phyloP scores from a whole-genome alignment of 108 stramenopile species.

The Cyclotella sp. region DNA sequence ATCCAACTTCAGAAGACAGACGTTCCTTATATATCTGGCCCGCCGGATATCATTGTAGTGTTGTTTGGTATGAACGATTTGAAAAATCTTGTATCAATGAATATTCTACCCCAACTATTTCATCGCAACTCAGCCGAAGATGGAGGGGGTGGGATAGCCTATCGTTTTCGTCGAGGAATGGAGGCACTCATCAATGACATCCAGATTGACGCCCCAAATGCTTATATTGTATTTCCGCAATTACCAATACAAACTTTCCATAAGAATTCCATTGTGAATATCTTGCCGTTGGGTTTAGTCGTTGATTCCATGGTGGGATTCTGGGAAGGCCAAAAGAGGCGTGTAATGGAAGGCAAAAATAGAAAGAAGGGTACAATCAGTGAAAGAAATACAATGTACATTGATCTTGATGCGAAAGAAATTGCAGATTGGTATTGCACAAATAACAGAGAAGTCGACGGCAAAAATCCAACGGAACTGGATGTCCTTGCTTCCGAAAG shows the following conservation, averaged over 20 bases:
- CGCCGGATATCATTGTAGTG: slow-evolving; percentile 63
- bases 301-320: slow-evolving; percentile 65
- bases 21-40: slow-evolving; percentile 23
- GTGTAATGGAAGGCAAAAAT: slow-evolving; percentile 40
- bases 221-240: slow-evolving; percentile 60
- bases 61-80: slow-evolving; percentile 76
- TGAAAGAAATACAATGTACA: slow-evolving; percentile 47
- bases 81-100: slow-evolving; percentile 55
- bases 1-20: not conserved
- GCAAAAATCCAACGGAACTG: not conserved
- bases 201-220: slow-evolving; percentile 47
- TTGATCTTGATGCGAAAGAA: slow-evolving; percentile 53
- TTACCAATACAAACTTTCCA: slow-evolving; percentile 69
- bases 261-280: slow-evolving; percentile 67
- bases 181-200: slow-evolving; percentile 55
- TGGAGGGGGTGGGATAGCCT: slow-evolving; percentile 12
- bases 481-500: not conserved
- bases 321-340: slow-evolving; percentile 74
- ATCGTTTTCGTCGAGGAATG: slow-evolving; percentile 55
- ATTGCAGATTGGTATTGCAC: slow-evolving; percentile 60
- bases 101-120: slow-evolving; percentile 33
- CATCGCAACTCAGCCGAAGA: not conserved
- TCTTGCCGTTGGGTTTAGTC: slow-evolving; percentile 66
- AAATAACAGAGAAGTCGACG: slow-evolving; percentile 9
- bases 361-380: not conserved